Percentiles rank a stretch among this genome's conserved stretches.
Evolutionary conservation across 139 green algal species (phyloP).

Genomic region (Chlamydomonas eustigma): DNA sequence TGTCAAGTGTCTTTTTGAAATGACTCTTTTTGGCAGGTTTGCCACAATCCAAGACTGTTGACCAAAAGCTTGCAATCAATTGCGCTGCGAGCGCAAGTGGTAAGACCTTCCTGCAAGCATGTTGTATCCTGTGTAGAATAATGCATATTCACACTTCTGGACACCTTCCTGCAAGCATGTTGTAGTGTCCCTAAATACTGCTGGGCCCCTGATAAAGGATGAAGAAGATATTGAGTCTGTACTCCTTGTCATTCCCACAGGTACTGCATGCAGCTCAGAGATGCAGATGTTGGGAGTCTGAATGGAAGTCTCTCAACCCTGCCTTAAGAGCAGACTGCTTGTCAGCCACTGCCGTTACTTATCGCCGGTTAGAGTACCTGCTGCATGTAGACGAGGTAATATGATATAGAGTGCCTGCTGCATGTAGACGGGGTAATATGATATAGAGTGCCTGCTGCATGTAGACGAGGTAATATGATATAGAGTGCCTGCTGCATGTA

Average conservation of each 20-base stretch:
- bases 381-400: too few species aligned
- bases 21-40: too few species aligned
- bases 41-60: too few species aligned
- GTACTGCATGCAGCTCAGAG: neutral
- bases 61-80: too few species aligned
- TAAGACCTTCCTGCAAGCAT: neutral
- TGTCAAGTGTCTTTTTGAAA: too few species aligned
- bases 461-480: neutral
- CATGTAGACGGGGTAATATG: too few species aligned
- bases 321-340: conserved; percentile 8
- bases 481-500: neutral
- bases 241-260: neutral
- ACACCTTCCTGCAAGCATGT: neutral
- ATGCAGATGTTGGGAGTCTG: neutral
- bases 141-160: neutral
- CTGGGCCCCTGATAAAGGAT: neutral
- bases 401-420: neutral
- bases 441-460: neutral
- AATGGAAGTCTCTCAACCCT: conserved; percentile 8
- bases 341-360: neutral
- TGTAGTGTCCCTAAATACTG: neutral
- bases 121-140: neutral
- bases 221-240: neutral
- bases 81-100: neutral
- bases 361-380: conserved; percentile 4